Percentiles rank a stretch among this genome's conserved stretches.
Conservation (phyloP, 345 rosid species). For the Zanthoxylum bungeanum region DNA sequence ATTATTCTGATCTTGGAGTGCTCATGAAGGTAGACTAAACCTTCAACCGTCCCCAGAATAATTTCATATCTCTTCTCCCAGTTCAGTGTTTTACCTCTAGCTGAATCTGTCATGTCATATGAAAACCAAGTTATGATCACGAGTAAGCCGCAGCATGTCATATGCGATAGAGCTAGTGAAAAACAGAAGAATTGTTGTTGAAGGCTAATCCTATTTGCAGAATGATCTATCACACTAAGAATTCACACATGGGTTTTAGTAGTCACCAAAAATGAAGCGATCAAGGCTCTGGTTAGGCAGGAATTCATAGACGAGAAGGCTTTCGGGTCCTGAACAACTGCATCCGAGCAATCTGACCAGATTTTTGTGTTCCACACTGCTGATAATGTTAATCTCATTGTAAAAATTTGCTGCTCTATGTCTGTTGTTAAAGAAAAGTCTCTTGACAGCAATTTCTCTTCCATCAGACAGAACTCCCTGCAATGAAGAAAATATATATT, state of each 20-base stretch:
- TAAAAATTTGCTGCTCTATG: conserved; percentile 90
- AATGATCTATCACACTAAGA: not conserved
- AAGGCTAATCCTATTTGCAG: not conserved
- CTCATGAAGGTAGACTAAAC: conserved; percentile 81
- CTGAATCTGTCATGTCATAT: conserved; percentile 44
- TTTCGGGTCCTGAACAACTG: conserved; percentile 92
- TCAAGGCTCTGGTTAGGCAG: conserved; percentile 86
- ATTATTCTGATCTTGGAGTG: conserved; percentile 64
- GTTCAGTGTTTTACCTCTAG: conserved; percentile 54
- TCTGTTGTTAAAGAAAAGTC: conserved; percentile 87
- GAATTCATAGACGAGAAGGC: conserved; percentile 88
- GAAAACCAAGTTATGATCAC: not conserved
- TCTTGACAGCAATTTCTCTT: conserved; percentile 88
- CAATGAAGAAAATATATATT: not conserved
- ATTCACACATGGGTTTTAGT: not conserved
- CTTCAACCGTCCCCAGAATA: conserved; percentile 81
- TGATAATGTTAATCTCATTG: conserved; percentile 89
- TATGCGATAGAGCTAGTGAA: not conserved
- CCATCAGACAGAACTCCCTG: conserved; percentile 90
- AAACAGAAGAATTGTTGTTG: not conserved
- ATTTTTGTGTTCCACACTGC: conserved; percentile 86
- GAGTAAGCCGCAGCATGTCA: not conserved
- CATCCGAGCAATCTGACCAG: conserved; percentile 89
- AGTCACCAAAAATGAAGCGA: conserved; percentile 68
- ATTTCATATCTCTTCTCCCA: conserved; percentile 70